Percentiles rank a stretch among this genome's conserved stretches.
These are phyloP conservation scores for Stylonectria norvegica DNA, from an alignment of 2,329 filamentous ascomycete species.

Conservation along the genomic window DNA sequence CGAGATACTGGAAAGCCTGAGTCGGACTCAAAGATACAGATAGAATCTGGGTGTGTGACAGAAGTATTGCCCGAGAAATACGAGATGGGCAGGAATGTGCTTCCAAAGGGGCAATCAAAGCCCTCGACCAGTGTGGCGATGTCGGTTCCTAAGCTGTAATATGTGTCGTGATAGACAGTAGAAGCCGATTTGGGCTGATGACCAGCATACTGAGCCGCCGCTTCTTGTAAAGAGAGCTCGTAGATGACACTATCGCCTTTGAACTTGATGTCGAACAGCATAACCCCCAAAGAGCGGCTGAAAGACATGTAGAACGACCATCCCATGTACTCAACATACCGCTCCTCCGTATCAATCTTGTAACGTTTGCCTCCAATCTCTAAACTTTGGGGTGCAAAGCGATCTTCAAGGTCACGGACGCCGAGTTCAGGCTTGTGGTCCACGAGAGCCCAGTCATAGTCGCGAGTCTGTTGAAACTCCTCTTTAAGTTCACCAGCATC, in stretches of 20 bases:
- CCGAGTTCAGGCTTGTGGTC: constrained; percentile 31
- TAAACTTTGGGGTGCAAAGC: constrained; percentile 34
- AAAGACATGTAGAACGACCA: constrained; percentile 50
- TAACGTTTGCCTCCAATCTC: constrained; percentile 40
- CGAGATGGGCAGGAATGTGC: constrained; percentile 34
- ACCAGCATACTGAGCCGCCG: constrained; percentile 50
- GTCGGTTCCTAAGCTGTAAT: constrained; percentile 35
- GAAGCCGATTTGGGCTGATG: constrained; percentile 41
- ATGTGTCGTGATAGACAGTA: constrained; percentile 42
- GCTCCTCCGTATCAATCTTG: constrained; percentile 40
- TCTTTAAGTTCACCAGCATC: constrained; percentile 35
- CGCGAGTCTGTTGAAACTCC: constrained; percentile 32
- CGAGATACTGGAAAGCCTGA: constrained; percentile 36
- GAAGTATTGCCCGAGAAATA: constrained; percentile 31
- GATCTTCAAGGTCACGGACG: constrained; percentile 33
- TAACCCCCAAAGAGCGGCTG: constrained; percentile 42
- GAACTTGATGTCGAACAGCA: constrained; percentile 49
- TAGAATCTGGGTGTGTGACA: constrained; percentile 28
- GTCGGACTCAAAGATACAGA: constrained; percentile 40
- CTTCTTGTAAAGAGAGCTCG: constrained; percentile 51
- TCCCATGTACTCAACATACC: constrained; percentile 51
- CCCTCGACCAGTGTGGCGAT: constrained; percentile 39
- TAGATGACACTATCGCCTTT: constrained; percentile 50
- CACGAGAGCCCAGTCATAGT: constrained; percentile 34
- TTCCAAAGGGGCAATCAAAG: constrained; percentile 40